Evolutionary conservation across 2,329 filamentous ascomycete species (phyloP).

Genomic region (Penicillium sp.): DNA sequence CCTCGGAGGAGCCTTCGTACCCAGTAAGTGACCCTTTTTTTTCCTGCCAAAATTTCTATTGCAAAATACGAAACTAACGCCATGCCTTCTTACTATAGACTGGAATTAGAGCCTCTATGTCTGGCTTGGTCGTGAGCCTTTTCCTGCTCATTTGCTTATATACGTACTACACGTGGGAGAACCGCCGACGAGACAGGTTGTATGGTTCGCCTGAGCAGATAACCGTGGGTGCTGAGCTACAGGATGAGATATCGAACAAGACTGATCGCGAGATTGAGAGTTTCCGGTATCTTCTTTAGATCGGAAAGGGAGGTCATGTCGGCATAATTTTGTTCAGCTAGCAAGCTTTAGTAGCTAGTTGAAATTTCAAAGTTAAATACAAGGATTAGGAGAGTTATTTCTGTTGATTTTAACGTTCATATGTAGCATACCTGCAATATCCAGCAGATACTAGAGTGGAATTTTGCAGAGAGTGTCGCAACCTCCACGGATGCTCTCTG

Average conservation of each 20-base stretch:
- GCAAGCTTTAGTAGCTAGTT: neutral
- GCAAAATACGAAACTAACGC: neutral
- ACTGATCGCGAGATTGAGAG: slow-evolving; percentile 18
- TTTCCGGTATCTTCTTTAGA: slow-evolving; percentile 15
- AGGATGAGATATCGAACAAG: slow-evolving; percentile 19
- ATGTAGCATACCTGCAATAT: neutral
- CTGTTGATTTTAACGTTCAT: too few species aligned
- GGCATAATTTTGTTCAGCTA: neutral
- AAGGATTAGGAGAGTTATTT: too few species aligned
- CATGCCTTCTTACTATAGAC: slow-evolving; percentile 1
- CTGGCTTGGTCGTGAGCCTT: slow-evolving; percentile 13
- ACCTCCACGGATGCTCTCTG: too few species aligned
- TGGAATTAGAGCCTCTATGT: slow-evolving; percentile 17
- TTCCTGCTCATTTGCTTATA: slow-evolving; percentile 13
- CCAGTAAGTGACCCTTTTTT: slow-evolving; percentile 6
- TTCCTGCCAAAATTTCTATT: neutral
- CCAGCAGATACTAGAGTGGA: too few species aligned
- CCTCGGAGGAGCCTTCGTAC: slow-evolving; percentile 15
- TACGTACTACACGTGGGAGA: slow-evolving; percentile 15
- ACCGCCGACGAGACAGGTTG: slow-evolving; percentile 10
- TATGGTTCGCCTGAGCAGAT: slow-evolving; percentile 12
- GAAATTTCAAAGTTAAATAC: neutral
- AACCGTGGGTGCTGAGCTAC: slow-evolving; percentile 12
- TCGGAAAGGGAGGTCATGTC: too few species aligned
- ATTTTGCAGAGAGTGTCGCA: too few species aligned